Conservation (phyloP, 768 basidiomycete species). For the Kwoniella sp. region DNA sequence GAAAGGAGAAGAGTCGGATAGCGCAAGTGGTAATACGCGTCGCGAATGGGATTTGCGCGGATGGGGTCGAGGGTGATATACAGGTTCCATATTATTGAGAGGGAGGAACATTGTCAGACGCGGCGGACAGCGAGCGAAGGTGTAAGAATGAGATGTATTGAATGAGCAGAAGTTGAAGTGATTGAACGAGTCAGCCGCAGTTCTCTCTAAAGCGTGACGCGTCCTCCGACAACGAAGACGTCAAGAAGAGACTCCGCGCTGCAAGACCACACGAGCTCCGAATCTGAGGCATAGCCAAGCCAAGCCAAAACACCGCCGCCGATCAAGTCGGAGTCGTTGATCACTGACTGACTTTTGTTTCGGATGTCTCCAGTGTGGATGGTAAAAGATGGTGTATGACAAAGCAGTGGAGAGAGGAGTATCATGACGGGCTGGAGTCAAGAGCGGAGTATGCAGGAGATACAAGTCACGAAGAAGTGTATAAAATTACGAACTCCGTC, state of each 20-base stretch:
- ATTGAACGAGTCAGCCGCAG: neutral
- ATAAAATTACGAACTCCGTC: neutral
- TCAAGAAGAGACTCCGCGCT: neutral
- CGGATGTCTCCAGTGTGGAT: neutral
- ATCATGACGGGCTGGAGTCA: neutral
- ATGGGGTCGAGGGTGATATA: neutral
- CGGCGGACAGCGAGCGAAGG: no score
- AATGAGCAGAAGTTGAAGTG: neutral
- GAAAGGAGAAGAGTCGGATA: neutral
- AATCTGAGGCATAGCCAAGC: neutral
- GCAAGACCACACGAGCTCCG: neutral
- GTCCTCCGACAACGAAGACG: neutral
- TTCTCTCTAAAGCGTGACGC: neutral
- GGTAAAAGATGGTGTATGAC: neutral
- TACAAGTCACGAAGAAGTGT: neutral
- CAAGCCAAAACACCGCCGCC: neutral
- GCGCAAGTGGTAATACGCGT: neutral
- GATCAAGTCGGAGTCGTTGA: neutral
- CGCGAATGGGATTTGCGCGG: neutral
- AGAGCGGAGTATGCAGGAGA: neutral
- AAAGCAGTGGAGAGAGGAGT: neutral
- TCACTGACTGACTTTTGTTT: neutral
- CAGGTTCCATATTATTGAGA: neutral
- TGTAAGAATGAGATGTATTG: no score
- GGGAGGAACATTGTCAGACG: no score